These are phyloP conservation scores for Fusarium multiceps DNA, from an alignment of 2,329 filamentous ascomycete species.

Conservation along the genomic window DNA sequence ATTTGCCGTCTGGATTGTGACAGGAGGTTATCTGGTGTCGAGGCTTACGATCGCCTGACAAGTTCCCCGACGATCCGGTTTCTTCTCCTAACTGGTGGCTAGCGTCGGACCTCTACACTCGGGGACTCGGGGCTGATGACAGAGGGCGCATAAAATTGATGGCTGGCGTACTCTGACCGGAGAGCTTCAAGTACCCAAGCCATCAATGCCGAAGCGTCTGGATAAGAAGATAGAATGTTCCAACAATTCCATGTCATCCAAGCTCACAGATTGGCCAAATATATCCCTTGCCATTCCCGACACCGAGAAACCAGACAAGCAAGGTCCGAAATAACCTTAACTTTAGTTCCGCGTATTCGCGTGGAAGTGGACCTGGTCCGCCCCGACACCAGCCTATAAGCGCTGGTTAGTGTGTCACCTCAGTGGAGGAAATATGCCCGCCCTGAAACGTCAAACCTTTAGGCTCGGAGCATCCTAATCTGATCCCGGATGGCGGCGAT, in stretches of 20 bases:
- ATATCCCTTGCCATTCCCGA: background rate
- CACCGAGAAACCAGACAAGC: background rate
- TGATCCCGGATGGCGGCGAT: background rate
- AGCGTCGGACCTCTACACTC: background rate
- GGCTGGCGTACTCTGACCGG: too few relatives aligned
- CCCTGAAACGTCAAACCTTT: slow-evolving; percentile 2
- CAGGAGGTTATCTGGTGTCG: background rate
- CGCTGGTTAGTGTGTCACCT: slow-evolving; percentile 1
- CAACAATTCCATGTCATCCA: background rate
- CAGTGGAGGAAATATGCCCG: slow-evolving; percentile 8
- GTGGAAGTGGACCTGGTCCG: background rate
- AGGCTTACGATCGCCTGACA: background rate
- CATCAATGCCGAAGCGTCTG: background rate
- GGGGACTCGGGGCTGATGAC: too few relatives aligned
- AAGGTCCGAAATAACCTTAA: slow-evolving; percentile 1
- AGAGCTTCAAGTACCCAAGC: background rate
- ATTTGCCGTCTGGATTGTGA: background rate
- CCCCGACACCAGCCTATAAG: slow-evolving; percentile 1
- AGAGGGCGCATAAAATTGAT: background rate
- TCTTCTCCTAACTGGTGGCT: background rate
- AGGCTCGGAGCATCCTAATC: background rate
- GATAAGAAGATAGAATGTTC: background rate
- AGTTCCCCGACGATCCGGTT: background rate
- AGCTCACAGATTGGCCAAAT: background rate
- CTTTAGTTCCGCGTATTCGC: background rate